Percentiles rank a stretch among this genome's conserved stretches.
phyloP scores from a whole-genome alignment of 2,329 filamentous ascomycete genomes.

The Fusarium fracticaudum region DNA sequence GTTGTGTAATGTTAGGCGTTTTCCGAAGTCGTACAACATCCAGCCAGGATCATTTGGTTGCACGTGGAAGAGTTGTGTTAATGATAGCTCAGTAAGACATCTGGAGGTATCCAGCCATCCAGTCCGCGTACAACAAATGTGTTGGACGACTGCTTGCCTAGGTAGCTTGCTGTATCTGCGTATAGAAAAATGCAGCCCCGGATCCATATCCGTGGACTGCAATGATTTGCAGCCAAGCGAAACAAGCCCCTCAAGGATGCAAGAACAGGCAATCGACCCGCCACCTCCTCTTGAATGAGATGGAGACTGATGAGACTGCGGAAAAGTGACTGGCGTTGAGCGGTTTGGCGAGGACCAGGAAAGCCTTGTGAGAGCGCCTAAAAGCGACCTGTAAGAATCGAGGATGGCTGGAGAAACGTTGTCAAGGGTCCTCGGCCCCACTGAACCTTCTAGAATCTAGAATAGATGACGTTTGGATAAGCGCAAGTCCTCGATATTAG shows the following conservation, averaged over 20 bases:
- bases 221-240: conserved; percentile 40
- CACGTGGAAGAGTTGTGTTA: not conserved
- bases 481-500: conserved; percentile 49
- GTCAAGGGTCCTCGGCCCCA: conserved; percentile 45
- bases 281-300: conserved; percentile 3
- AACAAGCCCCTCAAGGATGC: conserved; percentile 21
- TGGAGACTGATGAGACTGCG: not conserved
- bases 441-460: conserved; percentile 61
- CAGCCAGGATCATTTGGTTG: not conserved
- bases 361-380: conserved; percentile 18
- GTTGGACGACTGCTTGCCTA: conserved; percentile 4
- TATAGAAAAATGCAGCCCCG: conserved; percentile 16
- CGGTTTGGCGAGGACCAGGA: conserved; percentile 17
- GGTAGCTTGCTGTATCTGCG: conserved; percentile 2
- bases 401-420: conserved; percentile 20
- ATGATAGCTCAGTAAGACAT: not conserved
- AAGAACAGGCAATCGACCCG: conserved; percentile 12
- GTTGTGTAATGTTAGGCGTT: not conserved
- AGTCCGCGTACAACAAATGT: not conserved
- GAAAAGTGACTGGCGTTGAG: conserved; percentile 1
- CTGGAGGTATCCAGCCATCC: not conserved
- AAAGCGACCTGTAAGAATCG: conserved; percentile 10
- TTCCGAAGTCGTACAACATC: conserved; percentile 1
- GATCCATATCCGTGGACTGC: conserved; percentile 17
- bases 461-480: conserved; percentile 47